Evolutionary conservation across 1,284 basidiomycete species (phyloP).

Genomic region (Porogramme epimiltina): DNA sequence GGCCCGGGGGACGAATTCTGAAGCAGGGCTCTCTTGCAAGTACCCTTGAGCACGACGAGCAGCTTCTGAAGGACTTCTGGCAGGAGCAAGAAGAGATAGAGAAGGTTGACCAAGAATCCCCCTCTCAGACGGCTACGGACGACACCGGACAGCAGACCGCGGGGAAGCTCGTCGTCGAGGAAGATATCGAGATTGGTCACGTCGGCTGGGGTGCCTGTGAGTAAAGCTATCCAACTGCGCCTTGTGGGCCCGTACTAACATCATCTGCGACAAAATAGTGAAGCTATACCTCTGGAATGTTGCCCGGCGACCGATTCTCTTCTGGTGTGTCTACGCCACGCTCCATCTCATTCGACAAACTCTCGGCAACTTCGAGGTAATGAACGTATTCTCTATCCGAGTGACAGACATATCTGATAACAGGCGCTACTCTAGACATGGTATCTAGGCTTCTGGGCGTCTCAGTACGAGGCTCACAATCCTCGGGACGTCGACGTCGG

Average conservation of each 20-base stretch:
- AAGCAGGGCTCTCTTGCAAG: constrained; percentile 49
- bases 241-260: too few species aligned
- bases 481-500: constrained; percentile 8
- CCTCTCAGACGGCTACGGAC: constrained; percentile 21
- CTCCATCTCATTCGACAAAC: constrained; percentile 22
- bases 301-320: constrained; percentile 28
- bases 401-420: too few species aligned
- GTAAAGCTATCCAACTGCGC: constrained; percentile 37
- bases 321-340: constrained; percentile 33
- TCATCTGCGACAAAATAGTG: constrained; percentile 33
- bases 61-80: constrained; percentile 40
- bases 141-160: constrained; percentile 28
- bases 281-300: constrained; percentile 32
- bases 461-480: constrained; percentile 25
- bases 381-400: constrained; percentile 17
- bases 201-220: constrained; percentile 48
- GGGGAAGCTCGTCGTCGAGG: constrained; percentile 57
- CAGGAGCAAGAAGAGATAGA: constrained; percentile 42
- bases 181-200: constrained; percentile 60
- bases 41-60: constrained; percentile 41
- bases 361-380: constrained; percentile 18
- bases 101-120: constrained; percentile 42
- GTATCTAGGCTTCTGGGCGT: constrained; percentile 22
- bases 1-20: constrained; percentile 49
- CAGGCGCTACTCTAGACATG: constrained; percentile 16